Conservation (phyloP, 176 grass and related monocot species). For the Musa schizocarpa region DNA sequence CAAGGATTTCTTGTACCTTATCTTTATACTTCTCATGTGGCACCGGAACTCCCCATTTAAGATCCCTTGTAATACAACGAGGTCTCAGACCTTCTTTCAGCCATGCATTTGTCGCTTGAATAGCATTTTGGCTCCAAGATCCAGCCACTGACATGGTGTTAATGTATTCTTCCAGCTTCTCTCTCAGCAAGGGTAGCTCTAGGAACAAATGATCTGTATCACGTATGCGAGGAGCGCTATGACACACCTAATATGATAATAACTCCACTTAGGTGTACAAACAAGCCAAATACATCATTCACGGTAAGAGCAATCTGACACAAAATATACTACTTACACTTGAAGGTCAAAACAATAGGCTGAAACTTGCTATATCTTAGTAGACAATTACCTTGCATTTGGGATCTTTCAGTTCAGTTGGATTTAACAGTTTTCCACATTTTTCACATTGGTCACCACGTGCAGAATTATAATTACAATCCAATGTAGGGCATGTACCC, state of each 20-base stretch:
- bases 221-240: slow-evolving; percentile 58
- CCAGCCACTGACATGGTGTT: slow-evolving; percentile 75
- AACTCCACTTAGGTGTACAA: neutral
- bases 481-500: slow-evolving; percentile 70
- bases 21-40: slow-evolving; percentile 92
- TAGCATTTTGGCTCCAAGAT: slow-evolving; percentile 95
- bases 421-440: slow-evolving; percentile 90
- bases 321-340: neutral
- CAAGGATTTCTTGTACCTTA: slow-evolving; percentile 41
- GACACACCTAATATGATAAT: slow-evolving; percentile 45
- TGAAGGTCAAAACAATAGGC: neutral
- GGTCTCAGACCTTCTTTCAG: slow-evolving; percentile 90
- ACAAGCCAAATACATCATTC: no score
- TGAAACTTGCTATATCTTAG: neutral
- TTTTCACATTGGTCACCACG: slow-evolving; percentile 95
- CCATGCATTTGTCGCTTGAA: slow-evolving; percentile 96
- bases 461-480: slow-evolving; percentile 62
- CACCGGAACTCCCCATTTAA: slow-evolving; percentile 97
- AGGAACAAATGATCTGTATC: slow-evolving; percentile 96
- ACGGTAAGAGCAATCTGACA: neutral
- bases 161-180: slow-evolving; percentile 79
- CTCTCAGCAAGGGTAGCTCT: slow-evolving; percentile 79
- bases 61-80: slow-evolving; percentile 95
- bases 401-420: slow-evolving; percentile 76
- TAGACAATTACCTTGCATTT: slow-evolving; percentile 78